phyloP scores from a whole-genome alignment of 2,329 filamentous ascomycete species.

The Stemphylium beticola region DNA sequence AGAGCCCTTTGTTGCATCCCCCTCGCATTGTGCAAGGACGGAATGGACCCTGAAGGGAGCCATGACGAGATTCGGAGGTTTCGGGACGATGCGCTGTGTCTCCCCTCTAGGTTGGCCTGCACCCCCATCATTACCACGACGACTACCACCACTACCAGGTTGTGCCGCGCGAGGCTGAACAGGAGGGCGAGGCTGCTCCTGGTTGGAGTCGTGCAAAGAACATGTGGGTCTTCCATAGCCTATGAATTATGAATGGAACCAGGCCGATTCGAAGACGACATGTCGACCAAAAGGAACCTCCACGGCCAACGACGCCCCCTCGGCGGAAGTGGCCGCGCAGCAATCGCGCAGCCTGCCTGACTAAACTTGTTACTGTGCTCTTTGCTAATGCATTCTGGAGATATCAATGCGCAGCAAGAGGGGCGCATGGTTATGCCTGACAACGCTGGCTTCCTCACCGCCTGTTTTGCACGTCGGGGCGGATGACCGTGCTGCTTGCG shows the following conservation, averaged over 20 bases:
- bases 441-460: slow-evolving; percentile 37
- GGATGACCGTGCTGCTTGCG: slow-evolving; percentile 32
- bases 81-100: slow-evolving; percentile 8
- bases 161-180: slow-evolving; percentile 33
- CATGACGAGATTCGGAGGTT: slow-evolving; percentile 12
- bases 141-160: slow-evolving; percentile 6
- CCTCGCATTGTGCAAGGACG: slow-evolving; percentile 3
- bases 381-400: slow-evolving; percentile 8
- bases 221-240: slow-evolving; percentile 27
- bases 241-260: slow-evolving; percentile 30
- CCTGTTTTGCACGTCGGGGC: slow-evolving; percentile 31
- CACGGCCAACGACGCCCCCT: neutral
- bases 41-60: slow-evolving; percentile 5
- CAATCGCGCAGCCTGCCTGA: neutral
- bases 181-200: slow-evolving; percentile 26
- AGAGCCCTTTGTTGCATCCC: neutral
- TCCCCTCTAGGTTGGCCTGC: slow-evolving; percentile 16
- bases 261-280: slow-evolving; percentile 37
- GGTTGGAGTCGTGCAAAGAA: slow-evolving; percentile 27
- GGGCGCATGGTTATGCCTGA: slow-evolving; percentile 25
- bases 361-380: neutral
- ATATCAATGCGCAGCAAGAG: slow-evolving; percentile 21
- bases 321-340: neutral
- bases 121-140: neutral
- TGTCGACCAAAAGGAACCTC: slow-evolving; percentile 11